phyloP scores from a whole-genome alignment of 148 eudicot species.

The Vaccinium myrtillus region DNA sequence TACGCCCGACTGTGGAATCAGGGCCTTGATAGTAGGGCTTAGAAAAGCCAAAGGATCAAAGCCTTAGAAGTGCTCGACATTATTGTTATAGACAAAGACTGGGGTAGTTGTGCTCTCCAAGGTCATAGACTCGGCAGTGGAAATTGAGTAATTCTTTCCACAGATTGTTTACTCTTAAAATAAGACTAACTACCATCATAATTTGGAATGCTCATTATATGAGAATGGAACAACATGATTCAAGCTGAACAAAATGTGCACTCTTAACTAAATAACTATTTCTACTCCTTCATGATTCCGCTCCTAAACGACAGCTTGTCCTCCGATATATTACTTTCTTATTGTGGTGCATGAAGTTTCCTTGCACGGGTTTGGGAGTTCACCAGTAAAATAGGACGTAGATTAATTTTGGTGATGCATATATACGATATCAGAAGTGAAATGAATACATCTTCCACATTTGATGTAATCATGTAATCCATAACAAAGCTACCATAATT shows the following conservation, averaged over 20 bases:
- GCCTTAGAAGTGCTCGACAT: background rate
- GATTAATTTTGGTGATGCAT: too few relatives aligned
- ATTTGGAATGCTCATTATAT: background rate
- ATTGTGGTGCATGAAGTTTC: background rate
- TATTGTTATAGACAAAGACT: background rate
- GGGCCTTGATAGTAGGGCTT: too few relatives aligned
- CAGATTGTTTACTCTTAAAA: background rate
- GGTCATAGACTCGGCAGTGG: background rate
- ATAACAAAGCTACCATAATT: too few relatives aligned
- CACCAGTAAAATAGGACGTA: too few relatives aligned
- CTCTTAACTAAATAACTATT: background rate
- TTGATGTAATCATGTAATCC: background rate
- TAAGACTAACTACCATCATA: background rate
- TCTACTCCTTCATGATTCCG: background rate
- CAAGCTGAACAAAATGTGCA: background rate
- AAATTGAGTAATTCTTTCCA: background rate
- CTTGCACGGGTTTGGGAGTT: too few relatives aligned
- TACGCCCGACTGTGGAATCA: too few relatives aligned
- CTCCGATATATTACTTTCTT: background rate
- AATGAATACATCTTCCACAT: background rate
- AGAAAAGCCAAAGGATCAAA: too few relatives aligned
- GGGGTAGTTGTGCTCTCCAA: background rate
- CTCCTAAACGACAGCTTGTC: background rate
- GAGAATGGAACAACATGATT: background rate
- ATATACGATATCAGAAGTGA: background rate